phyloP scores from a whole-genome alignment of 805 yeast species.

The Candida adriatica region DNA sequence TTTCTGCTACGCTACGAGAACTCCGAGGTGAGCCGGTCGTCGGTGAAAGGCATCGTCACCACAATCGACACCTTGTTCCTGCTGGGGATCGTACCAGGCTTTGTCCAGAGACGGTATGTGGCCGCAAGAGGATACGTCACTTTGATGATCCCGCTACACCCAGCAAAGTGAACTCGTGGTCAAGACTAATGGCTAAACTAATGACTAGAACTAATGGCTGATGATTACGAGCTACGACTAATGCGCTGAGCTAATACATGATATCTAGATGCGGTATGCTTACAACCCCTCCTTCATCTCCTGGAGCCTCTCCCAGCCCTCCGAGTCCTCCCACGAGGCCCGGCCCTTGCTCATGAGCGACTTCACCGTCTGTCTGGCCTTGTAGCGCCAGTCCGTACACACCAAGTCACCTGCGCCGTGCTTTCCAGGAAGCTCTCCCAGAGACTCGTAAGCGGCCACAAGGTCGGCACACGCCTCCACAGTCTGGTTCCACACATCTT shows the following conservation, averaged over 20 bases:
- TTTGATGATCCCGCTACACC: constrained; percentile 11
- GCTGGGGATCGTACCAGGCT: constrained; percentile 4
- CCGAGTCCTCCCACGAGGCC: constrained; percentile 70
- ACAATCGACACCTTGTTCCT: constrained; percentile 6
- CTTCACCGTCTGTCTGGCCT: constrained; percentile 65
- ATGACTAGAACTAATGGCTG: too few species aligned
- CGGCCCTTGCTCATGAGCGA: constrained; percentile 75
- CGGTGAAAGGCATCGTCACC: constrained; percentile 13
- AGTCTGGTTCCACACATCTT: constrained; percentile 65
- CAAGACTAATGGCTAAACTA: too few species aligned
- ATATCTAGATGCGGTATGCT: too few species aligned
- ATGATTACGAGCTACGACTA: too few species aligned
- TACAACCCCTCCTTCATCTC: constrained; percentile 27
- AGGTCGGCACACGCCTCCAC: constrained; percentile 74
- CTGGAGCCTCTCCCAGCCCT: constrained; percentile 63
- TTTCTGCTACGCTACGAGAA: constrained; percentile 34
- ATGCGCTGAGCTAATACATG: too few species aligned
- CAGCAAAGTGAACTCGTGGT: too few species aligned
- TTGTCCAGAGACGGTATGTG: constrained; percentile 4
- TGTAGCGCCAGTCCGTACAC: constrained; percentile 88
- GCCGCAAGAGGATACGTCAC: constrained; percentile 9
- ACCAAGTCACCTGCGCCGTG: constrained; percentile 78
- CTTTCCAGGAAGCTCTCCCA: constrained; percentile 80
- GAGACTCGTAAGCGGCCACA: constrained; percentile 77
- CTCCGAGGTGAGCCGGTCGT: constrained; percentile 23